Evolutionary conservation across 1,139 yeast genomes (phyloP).

Genomic region (Yamadazyma kanchanaburiensis): DNA sequence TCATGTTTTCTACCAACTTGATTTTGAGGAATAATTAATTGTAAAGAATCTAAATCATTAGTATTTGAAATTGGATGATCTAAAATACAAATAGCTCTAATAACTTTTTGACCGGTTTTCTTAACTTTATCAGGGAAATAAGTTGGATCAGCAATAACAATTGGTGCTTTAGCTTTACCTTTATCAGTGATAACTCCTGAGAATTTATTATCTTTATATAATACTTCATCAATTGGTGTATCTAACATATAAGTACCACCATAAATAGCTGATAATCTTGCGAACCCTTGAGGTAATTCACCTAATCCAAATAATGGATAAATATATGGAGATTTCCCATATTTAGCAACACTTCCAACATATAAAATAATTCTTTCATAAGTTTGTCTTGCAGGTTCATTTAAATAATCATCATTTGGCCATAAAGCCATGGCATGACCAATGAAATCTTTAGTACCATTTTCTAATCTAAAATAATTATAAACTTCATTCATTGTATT

Average conservation of each 20-base stretch:
- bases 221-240: slow-evolving; percentile 88
- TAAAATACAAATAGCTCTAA: slow-evolving; percentile 91
- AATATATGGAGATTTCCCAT: slow-evolving; percentile 94
- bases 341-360: slow-evolving; percentile 87
- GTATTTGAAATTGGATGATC: slow-evolving; percentile 89
- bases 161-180: slow-evolving; percentile 87
- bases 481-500: slow-evolving; percentile 93
- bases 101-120: slow-evolving; percentile 82
- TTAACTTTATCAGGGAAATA: slow-evolving; percentile 90
- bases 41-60: slow-evolving; percentile 81
- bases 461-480: slow-evolving; percentile 84
- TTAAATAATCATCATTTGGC: slow-evolving; percentile 87
- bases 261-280: slow-evolving; percentile 92
- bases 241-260: slow-evolving; percentile 99
- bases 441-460: slow-evolving; percentile 91
- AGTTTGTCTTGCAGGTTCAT: slow-evolving; percentile 89
- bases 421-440: slow-evolving; percentile 99
- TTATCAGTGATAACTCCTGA: slow-evolving; percentile 87
- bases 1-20: slow-evolving; percentile 93
- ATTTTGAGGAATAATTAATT: slow-evolving; percentile 93
- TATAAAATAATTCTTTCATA: slow-evolving; percentile 83
- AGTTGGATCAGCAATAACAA: slow-evolving; percentile 97
- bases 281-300: slow-evolving; percentile 97
- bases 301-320: slow-evolving; percentile 97
- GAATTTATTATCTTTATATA: slow-evolving; percentile 65